phyloP scores from a whole-genome alignment of 2,329 filamentous ascomycete species.

The Penicillium hordei region DNA sequence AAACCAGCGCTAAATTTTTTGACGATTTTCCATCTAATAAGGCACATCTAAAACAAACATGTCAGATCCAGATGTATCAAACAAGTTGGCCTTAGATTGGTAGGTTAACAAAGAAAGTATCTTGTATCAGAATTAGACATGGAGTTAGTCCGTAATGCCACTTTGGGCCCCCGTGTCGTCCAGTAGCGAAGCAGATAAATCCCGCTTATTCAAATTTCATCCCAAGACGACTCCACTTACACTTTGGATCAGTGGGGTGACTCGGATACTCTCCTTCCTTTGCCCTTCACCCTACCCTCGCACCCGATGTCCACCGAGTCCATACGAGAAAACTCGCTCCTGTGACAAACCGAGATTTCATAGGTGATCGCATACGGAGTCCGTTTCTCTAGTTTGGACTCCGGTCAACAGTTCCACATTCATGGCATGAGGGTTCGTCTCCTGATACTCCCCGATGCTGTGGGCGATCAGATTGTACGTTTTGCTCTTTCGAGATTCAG shows the following conservation, averaged over 20 bases:
- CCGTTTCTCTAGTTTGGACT: neutral
- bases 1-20: neutral
- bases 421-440: slow-evolving; percentile 6
- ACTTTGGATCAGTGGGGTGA: slow-evolving; percentile 23
- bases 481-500: neutral
- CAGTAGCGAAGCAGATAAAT: slow-evolving; percentile 14
- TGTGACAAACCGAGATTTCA: slow-evolving; percentile 13
- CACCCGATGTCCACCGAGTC: slow-evolving; percentile 18
- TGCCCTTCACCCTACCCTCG: neutral
- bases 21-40: neutral
- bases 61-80: neutral
- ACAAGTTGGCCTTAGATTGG: neutral
- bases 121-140: neutral
- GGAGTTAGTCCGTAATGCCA: slow-evolving; percentile 1
- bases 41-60: neutral
- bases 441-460: neutral
- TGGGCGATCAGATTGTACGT: neutral
- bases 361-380: slow-evolving; percentile 8
- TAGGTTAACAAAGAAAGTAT: neutral
- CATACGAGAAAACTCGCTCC: neutral
- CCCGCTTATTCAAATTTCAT: slow-evolving; percentile 11
- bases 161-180: neutral
- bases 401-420: slow-evolving; percentile 10
- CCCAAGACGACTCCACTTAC: slow-evolving; percentile 3
- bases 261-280: slow-evolving; percentile 22